Evolutionary conservation across 306 rosid genomes (phyloP).

Genomic region (Lathyrus aphaca): DNA sequence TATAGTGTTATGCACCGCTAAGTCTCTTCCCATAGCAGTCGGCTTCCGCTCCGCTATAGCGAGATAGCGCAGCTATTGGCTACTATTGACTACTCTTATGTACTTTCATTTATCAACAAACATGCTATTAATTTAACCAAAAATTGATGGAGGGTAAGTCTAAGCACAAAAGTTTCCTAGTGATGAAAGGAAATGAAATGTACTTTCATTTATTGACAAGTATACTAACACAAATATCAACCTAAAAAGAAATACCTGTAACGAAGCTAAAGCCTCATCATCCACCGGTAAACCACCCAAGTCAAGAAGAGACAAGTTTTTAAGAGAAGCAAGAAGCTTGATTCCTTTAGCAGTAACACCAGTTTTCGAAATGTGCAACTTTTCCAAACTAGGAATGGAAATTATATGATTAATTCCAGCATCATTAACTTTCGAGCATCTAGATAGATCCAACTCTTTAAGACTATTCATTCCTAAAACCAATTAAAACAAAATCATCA

Average conservation of each 20-base stretch:
- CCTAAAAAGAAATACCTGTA: slow-evolving; percentile 55
- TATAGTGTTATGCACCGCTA: no score
- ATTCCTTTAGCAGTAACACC: slow-evolving; percentile 67
- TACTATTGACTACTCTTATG: neutral
- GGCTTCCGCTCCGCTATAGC: no score
- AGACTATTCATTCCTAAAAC: slow-evolving; percentile 64
- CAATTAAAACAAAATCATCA: slow-evolving; percentile 25
- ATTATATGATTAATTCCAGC: slow-evolving; percentile 66
- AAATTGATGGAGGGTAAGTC: neutral
- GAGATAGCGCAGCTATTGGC: no score
- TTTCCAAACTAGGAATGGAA: slow-evolving; percentile 65
- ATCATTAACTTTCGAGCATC: slow-evolving; percentile 78
- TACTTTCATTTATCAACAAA: neutral
- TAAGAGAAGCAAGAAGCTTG: slow-evolving; percentile 65
- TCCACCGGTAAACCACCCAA: slow-evolving; percentile 91
- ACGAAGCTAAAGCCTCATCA: slow-evolving; percentile 58
- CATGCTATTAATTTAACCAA: neutral
- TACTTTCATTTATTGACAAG: neutral
- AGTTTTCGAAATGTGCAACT: slow-evolving; percentile 69
- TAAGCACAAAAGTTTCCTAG: no score
- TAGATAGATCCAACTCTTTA: slow-evolving; percentile 74
- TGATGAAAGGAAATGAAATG: neutral
- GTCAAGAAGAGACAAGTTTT: slow-evolving; percentile 65
- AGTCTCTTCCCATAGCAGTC: no score
- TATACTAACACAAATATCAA: neutral